Evolutionary conservation across 768 basidiomycete species (phyloP).

Genomic region (Psilocybe cubensis): DNA sequence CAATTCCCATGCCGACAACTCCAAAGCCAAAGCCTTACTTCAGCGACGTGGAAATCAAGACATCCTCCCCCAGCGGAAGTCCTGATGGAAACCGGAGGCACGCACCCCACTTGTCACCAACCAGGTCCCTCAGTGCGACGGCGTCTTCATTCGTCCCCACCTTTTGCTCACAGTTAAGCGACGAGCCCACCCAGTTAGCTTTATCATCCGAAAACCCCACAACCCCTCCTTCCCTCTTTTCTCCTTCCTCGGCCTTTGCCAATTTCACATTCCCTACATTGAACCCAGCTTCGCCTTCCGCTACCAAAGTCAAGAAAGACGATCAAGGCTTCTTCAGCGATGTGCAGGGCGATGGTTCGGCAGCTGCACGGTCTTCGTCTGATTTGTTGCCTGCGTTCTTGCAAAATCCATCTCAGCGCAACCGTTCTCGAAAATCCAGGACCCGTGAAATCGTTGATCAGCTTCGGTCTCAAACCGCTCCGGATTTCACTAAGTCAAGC

Average conservation of each 20-base stretch:
- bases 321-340: constrained; percentile 56
- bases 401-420: constrained; percentile 40
- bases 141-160: constrained; percentile 50
- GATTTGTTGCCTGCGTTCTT: constrained; percentile 53
- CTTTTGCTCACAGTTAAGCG: constrained; percentile 30
- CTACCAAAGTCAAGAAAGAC: constrained; percentile 52
- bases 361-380: constrained; percentile 28
- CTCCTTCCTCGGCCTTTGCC: constrained; percentile 23
- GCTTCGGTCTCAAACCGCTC: constrained; percentile 41
- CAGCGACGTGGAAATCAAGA: constrained; percentile 39
- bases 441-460: constrained; percentile 65
- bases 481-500: constrained; percentile 12
- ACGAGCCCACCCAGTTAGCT: constrained; percentile 26
- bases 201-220: constrained; percentile 20
- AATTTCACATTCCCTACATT: constrained; percentile 56
- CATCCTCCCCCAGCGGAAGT: constrained; percentile 30
- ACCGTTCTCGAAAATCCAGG: constrained; percentile 49
- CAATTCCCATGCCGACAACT: constrained; percentile 52
- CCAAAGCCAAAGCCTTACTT: constrained; percentile 46
- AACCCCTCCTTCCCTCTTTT: constrained; percentile 13
- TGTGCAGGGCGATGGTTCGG: constrained; percentile 29
- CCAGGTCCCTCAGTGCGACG: constrained; percentile 43
- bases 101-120: constrained; percentile 24
- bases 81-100: constrained; percentile 17
- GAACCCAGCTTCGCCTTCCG: constrained; percentile 39